A percentile compares a stretch with the other conserved stretches of the same genome.
phyloP scores from a whole-genome alignment of 2,329 filamentous ascomycete species.

The Calonectria leucothoes region DNA sequence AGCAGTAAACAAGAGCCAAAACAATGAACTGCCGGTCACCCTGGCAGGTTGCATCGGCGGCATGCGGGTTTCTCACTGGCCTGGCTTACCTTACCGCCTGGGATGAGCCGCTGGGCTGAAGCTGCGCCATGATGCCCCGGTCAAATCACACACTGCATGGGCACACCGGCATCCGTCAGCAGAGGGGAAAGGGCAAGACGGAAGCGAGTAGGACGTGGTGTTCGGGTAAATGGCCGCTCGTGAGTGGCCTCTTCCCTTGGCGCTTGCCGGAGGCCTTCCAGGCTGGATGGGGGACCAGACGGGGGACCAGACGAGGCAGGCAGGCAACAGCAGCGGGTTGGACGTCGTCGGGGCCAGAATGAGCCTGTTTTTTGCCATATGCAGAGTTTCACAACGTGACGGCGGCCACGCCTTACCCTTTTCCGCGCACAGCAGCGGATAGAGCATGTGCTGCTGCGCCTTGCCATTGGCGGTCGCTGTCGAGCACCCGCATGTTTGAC shows the following conservation, averaged over 20 bases:
- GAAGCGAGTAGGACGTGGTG: not conserved
- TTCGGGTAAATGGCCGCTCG: not conserved
- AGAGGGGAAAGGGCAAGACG: not conserved
- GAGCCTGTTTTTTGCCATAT: constrained; percentile 6
- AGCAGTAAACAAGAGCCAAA: not conserved
- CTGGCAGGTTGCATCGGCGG: not conserved
- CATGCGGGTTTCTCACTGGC: constrained; percentile 9
- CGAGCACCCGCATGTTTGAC: constrained; percentile 37
- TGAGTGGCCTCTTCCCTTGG: constrained; percentile 2
- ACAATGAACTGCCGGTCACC: not conserved
- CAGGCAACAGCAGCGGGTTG: not conserved
- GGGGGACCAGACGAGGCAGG: not conserved
- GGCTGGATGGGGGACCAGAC: not conserved
- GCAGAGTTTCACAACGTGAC: constrained; percentile 15
- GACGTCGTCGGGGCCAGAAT: not conserved
- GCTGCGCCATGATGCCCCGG: constrained; percentile 15
- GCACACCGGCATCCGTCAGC: not conserved
- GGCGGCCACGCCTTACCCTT: constrained; percentile 6
- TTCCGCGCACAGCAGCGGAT: constrained; percentile 27
- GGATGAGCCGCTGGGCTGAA: not conserved
- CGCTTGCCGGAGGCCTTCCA: not conserved
- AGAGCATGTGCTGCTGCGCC: constrained; percentile 32
- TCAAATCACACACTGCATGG: not conserved
- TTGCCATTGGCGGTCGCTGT: constrained; percentile 34
- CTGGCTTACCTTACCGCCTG: not conserved